phyloP scores from a whole-genome alignment of 2,329 filamentous ascomycete species.

The Microsporum canis region DNA sequence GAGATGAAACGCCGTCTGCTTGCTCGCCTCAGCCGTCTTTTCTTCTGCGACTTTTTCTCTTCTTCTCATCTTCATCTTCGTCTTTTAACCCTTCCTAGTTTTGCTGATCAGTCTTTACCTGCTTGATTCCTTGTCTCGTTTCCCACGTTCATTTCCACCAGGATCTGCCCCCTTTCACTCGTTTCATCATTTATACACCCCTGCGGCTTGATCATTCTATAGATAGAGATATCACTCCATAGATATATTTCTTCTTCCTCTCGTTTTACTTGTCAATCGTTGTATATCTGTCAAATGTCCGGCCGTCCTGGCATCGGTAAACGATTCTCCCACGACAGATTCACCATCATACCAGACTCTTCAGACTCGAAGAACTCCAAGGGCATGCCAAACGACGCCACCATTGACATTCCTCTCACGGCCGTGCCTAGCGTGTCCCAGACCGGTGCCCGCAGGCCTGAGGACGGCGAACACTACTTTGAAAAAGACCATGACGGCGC shows the following conservation, averaged over 20 bases:
- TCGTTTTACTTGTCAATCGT: not conserved
- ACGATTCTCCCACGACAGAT: slow-evolving; percentile 36
- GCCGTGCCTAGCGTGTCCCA: slow-evolving; percentile 41
- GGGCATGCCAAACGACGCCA: slow-evolving; percentile 38
- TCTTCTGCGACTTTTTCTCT: not conserved
- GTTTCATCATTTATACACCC: not conserved
- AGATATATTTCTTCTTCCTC: not conserved
- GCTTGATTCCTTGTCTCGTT: not conserved
- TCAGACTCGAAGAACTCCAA: slow-evolving; percentile 25
- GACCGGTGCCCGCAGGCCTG: slow-evolving; percentile 34
- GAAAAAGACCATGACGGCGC: slow-evolving; percentile 21
- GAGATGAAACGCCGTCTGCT: not conserved
- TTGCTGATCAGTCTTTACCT: slow-evolving; percentile 1
- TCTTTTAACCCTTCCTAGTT: not conserved
- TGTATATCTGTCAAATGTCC: slow-evolving; percentile 20
- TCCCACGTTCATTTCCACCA: not conserved
- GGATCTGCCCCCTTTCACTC: not conserved
- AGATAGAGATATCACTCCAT: not conserved
- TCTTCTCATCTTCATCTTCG: not conserved
- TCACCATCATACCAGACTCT: slow-evolving; percentile 31
- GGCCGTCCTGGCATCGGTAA: slow-evolving; percentile 28
- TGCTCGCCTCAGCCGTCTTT: not conserved
- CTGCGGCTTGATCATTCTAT: not conserved
- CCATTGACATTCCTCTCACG: slow-evolving; percentile 52
- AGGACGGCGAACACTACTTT: slow-evolving; percentile 25